Conservation (phyloP, 2,329 filamentous ascomycete species). For the Exophiala dermatitidis region DNA sequence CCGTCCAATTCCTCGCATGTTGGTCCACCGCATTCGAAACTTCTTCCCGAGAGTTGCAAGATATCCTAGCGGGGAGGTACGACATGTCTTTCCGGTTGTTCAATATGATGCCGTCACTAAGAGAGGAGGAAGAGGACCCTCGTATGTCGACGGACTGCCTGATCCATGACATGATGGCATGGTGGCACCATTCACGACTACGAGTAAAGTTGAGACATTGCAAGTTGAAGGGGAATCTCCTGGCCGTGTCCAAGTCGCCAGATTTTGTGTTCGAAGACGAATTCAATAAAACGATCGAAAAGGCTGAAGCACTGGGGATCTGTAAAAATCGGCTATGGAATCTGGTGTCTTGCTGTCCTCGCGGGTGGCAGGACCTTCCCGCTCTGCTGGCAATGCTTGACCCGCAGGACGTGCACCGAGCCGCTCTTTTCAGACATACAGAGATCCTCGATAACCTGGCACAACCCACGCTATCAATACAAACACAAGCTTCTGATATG, state of each 20-base stretch:
- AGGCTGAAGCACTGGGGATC: slow-evolving; percentile 1
- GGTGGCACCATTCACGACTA: background rate
- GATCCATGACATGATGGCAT: slow-evolving; percentile 6
- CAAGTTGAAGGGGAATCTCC: background rate
- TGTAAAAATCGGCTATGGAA: slow-evolving; percentile 2
- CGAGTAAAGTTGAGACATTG: background rate
- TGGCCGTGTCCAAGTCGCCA: background rate
- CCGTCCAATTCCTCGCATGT: slow-evolving; percentile 2
- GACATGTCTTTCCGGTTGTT: background rate
- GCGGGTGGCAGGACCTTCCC: background rate
- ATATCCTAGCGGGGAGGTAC: too few relatives aligned
- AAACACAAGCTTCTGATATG: background rate
- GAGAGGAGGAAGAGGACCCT: background rate
- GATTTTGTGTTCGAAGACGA: slow-evolving; percentile 3
- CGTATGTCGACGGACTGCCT: background rate
- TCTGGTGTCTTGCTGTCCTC: slow-evolving; percentile 1
- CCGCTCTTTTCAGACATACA: background rate
- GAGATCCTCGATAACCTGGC: background rate
- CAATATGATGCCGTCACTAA: background rate
- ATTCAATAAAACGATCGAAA: background rate
- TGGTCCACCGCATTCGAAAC: background rate
- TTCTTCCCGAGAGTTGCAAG: background rate
- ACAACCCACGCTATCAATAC: background rate
- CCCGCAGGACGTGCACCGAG: background rate
- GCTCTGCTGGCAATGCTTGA: background rate